Evolutionary conservation across 441 rosid species (phyloP), one percentile per base, ranked within the genome.

Genomic region (Populus tomentosa): DNA sequence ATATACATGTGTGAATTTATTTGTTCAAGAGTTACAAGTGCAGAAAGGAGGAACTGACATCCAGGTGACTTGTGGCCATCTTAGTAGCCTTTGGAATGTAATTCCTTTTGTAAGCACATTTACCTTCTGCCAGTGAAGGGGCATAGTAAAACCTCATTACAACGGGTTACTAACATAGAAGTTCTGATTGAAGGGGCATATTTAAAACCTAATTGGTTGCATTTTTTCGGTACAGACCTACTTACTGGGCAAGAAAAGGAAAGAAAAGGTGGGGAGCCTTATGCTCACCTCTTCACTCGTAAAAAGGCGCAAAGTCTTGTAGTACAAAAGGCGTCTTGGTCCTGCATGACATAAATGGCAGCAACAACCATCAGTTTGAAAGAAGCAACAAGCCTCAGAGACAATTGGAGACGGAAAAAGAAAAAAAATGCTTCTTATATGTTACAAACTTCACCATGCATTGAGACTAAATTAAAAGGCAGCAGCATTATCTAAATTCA

Each of bases 241-340:
- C 20, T 66, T 30, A 14, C 69, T 23, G 8, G 3, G 40, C 20
- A 14, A 67, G 35, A 9, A 16, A 28, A 32, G 9, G 14, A 67
- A 14, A 35, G 10, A 0, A 59, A 74, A 6, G 7, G 38, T 24
- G 23, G 13, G 68, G 23, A 24, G 63, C 78, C 10, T 32, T 32
- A 36, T 9, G 50, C 87, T 85, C 50, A 90, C 98, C 96, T 91
- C 97, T 88, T 93, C 97, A 13, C 89, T 92, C 71, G 68, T 56
- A 50, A 93, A 81, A 82, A 87, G 81, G 9, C 88, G 96, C 85
- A 89, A 2, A 33, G 92, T 82, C 70, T 74, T 93, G 90, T 90
- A 85, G 82, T 91, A 92, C 77, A 93, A 77, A 80, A 90, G 79
- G 70, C 86, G 87, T 83, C 99, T 89, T 6, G 98, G 93, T 83